Percentiles rank a stretch among this genome's conserved stretches.
phyloP scores from a whole-genome alignment of 2,329 filamentous ascomycete genomes.

The Neofusicoccum parvum region DNA sequence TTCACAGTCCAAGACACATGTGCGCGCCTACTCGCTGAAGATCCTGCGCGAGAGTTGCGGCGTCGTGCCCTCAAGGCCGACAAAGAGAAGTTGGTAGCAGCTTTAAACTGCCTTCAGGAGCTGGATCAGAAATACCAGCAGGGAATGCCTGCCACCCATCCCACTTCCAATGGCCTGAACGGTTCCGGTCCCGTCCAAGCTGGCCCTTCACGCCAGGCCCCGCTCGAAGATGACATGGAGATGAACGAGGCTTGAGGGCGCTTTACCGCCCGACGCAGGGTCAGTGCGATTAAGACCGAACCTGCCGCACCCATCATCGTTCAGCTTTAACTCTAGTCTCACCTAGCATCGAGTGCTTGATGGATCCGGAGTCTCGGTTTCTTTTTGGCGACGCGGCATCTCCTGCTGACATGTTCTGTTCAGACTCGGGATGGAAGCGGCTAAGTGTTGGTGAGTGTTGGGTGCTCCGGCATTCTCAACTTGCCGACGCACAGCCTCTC shows the following conservation, averaged over 20 bases:
- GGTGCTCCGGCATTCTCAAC: no score
- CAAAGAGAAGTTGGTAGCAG: constrained; percentile 33
- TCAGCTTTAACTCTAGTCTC: no score
- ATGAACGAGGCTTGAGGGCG: neutral
- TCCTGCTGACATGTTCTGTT: no score
- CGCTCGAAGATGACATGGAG: neutral
- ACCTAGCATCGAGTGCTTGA: no score
- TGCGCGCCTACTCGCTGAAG: constrained; percentile 36
- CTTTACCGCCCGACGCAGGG: no score
- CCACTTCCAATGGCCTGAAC: neutral
- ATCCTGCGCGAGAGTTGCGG: constrained; percentile 32
- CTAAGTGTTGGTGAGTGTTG: no score
- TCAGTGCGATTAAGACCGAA: no score
- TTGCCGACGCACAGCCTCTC: no score
- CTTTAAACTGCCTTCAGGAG: constrained; percentile 27
- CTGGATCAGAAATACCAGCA: constrained; percentile 22
- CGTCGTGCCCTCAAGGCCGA: constrained; percentile 31
- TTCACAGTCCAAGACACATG: constrained; percentile 16
- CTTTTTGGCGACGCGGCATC: no score
- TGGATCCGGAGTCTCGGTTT: no score
- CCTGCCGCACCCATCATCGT: no score
- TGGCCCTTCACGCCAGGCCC: neutral
- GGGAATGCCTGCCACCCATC: neutral
- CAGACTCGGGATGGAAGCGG: no score
- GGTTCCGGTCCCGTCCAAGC: neutral